Conservation (phyloP, 2,329 filamentous ascomycete species). For the Nigrospora osmanthi region DNA sequence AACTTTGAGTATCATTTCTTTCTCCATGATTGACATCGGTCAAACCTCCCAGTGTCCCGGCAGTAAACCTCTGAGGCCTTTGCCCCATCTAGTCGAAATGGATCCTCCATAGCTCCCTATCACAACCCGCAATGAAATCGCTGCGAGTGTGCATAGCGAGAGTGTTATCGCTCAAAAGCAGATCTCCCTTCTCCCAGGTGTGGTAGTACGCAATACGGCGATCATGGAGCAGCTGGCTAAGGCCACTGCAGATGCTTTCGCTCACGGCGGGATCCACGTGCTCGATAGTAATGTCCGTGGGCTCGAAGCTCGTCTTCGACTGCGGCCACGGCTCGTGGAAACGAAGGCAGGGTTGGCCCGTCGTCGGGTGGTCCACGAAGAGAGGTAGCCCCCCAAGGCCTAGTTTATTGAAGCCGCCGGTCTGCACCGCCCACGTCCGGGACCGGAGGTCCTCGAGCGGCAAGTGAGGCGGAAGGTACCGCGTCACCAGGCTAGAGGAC, state of each 20-base stretch:
- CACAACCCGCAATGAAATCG: constrained; percentile 32
- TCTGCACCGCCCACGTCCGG: constrained; percentile 40
- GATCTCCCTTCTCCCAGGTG: constrained; percentile 45
- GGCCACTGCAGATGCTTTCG: constrained; percentile 24
- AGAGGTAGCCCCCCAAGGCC: constrained; percentile 35
- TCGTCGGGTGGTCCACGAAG: constrained; percentile 35
- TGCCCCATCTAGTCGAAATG: constrained; percentile 32
- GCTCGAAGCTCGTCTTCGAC: constrained; percentile 39
- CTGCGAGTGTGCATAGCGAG: constrained; percentile 41
- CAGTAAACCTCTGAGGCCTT: too few relatives aligned
- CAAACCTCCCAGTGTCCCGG: too few relatives aligned
- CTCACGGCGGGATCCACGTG: constrained; percentile 15
- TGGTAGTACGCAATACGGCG: constrained; percentile 41
- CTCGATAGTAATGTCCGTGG: constrained; percentile 18
- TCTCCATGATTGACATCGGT: too few relatives aligned
- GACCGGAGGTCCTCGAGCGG: constrained; percentile 25
- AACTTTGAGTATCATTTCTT: too few relatives aligned
- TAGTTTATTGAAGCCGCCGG: constrained; percentile 36
- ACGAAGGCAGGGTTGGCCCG: constrained; percentile 37
- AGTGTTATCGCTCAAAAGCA: constrained; percentile 45
- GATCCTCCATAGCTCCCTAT: constrained; percentile 42
- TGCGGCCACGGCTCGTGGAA: constrained; percentile 49
- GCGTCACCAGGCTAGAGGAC: constrained; percentile 41
- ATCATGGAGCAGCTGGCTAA: constrained; percentile 39
- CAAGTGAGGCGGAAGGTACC: constrained; percentile 30